Evolutionary conservation across 768 basidiomycete species (phyloP).

Genomic region (Mycena belliarum): DNA sequence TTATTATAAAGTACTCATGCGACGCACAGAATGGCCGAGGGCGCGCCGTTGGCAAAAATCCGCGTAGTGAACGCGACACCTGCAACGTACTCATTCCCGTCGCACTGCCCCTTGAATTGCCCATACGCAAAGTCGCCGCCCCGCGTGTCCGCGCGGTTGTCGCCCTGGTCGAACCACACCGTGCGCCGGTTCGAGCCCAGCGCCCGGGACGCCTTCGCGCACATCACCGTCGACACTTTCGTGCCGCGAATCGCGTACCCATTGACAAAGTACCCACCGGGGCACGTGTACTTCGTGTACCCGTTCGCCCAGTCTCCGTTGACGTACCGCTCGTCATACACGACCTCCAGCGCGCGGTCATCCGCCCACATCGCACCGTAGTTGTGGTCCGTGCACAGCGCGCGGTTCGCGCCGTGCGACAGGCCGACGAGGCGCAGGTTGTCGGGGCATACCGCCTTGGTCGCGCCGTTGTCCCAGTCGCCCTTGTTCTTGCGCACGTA

Average conservation of each 20-base stretch:
- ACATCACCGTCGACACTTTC: slow-evolving; percentile 16
- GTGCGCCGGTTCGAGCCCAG: slow-evolving; percentile 17
- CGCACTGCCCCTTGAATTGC: slow-evolving; percentile 16
- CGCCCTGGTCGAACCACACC: slow-evolving; percentile 22
- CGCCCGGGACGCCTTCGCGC: not conserved
- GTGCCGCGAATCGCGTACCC: slow-evolving; percentile 20
- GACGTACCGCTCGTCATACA: slow-evolving; percentile 16
- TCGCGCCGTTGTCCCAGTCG: slow-evolving; percentile 21
- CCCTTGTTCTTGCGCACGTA: slow-evolving; percentile 7
- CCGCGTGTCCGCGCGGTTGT: slow-evolving; percentile 7
- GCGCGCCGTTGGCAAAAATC: slow-evolving; percentile 6
- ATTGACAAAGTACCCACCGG: slow-evolving; percentile 6
- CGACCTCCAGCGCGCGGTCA: slow-evolving; percentile 9
- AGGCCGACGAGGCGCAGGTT: slow-evolving; percentile 18
- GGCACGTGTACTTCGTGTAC: slow-evolving; percentile 19
- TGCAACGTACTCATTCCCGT: slow-evolving; percentile 11
- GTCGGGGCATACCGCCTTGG: slow-evolving; percentile 19
- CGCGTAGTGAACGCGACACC: slow-evolving; percentile 21
- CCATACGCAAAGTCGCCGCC: slow-evolving; percentile 16
- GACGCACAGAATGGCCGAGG: not conserved
- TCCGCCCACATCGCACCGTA: slow-evolving; percentile 4
- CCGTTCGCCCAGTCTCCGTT: slow-evolving; percentile 17
- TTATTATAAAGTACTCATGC: too few relatives aligned
- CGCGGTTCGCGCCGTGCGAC: slow-evolving; percentile 13
- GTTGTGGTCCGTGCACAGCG: slow-evolving; percentile 16